Conservation (phyloP, 805 yeast species). For the Wickerhamiella azymoides region DNA sequence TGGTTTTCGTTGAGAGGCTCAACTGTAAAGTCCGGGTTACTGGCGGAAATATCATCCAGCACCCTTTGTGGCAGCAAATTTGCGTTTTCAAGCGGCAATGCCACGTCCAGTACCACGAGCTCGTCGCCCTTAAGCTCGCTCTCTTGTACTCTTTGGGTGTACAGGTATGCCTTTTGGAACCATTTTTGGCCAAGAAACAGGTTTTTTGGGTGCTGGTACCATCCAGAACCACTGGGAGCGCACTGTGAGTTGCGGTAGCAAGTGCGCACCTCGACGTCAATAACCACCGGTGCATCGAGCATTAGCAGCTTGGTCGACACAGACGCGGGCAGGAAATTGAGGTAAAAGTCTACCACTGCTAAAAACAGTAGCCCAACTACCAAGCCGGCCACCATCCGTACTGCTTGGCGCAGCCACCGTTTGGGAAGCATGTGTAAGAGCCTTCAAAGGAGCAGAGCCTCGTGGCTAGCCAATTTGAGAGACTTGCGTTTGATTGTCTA, state of each 20-base stretch:
- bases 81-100: constrained; percentile 17
- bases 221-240: constrained; percentile 23
- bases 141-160: constrained; percentile 20
- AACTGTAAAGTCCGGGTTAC: constrained; percentile 10
- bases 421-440: constrained; percentile 3
- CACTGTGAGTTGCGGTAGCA: constrained; percentile 22
- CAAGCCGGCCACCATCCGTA: background rate
- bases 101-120: constrained; percentile 14
- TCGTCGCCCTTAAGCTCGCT: constrained; percentile 26
- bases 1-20: constrained; percentile 12
- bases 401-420: constrained; percentile 5
- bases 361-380: background rate
- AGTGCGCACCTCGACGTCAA: constrained; percentile 31
- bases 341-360: constrained; percentile 25
- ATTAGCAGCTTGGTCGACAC: constrained; percentile 28
- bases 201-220: constrained; percentile 36
- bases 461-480: no score
- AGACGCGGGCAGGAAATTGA: constrained; percentile 26
- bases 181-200: constrained; percentile 33
- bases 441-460: no score
- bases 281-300: constrained; percentile 30
- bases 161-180: constrained; percentile 31
- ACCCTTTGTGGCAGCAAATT: constrained; percentile 26
- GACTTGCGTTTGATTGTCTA: no score
- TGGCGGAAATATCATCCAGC: constrained; percentile 5